Conservation (phyloP, 331 rosid genomes). For the Stylosanthes scabra region DNA sequence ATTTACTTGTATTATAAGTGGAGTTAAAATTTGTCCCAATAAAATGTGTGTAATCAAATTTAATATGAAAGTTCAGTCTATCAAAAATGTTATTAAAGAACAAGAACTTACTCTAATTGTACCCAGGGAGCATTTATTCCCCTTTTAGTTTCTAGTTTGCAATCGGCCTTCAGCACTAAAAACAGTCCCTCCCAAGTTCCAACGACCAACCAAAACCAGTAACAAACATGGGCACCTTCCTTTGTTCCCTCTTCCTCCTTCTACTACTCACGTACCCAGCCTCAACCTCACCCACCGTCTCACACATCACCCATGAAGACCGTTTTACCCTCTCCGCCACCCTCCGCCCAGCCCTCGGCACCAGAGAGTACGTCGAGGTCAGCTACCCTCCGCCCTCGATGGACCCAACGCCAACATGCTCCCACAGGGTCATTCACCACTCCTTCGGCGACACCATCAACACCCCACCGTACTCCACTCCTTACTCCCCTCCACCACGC, state of each 20-base stretch:
- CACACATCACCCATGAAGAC: conserved; percentile 37
- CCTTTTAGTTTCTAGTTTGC: background rate
- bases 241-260: conserved; percentile 1
- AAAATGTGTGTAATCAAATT: no score
- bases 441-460: conserved; percentile 74
- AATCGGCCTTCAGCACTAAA: background rate
- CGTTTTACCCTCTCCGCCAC: conserved; percentile 43
- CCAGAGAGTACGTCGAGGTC: conserved; percentile 61
- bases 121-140: background rate
- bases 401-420: conserved; percentile 56
- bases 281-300: conserved; percentile 44
- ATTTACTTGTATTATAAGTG: no score
- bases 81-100: background rate
- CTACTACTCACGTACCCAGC: conserved; percentile 15
- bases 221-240: conserved; percentile 32
- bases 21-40: no score
- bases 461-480: conserved; percentile 65
- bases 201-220: background rate
- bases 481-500: conserved; percentile 58
- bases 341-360: background rate
- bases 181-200: background rate
- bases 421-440: conserved; percentile 57
- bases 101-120: no score
- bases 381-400: conserved; percentile 52
- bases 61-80: background rate